Evolutionary conservation across 768 basidiomycete genomes (phyloP).

Genomic region (Suillus paluster): DNA sequence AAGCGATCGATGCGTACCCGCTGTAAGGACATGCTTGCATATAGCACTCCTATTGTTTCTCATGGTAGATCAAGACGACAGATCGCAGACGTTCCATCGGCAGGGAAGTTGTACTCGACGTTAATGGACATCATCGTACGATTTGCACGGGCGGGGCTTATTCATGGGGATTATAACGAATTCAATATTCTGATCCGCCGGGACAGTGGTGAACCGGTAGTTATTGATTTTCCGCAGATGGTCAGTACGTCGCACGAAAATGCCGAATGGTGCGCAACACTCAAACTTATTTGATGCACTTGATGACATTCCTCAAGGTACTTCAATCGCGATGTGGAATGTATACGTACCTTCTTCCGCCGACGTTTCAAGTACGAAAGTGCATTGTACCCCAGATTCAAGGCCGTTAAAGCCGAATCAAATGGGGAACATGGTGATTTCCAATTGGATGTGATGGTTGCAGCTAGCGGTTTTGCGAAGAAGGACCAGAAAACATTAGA

Average conservation of each 20-base stretch:
- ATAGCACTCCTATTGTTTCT: neutral
- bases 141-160: slow-evolving; percentile 91
- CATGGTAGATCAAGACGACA: slow-evolving; percentile 65
- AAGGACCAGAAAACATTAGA: slow-evolving; percentile 83
- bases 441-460: slow-evolving; percentile 86
- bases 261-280: slow-evolving; percentile 81
- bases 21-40: slow-evolving; percentile 58
- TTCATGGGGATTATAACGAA: slow-evolving; percentile 99
- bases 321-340: slow-evolving; percentile 98
- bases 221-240: slow-evolving; percentile 99
- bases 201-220: slow-evolving; percentile 74
- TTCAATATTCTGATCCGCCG: slow-evolving; percentile 96
- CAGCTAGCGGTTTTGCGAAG: slow-evolving; percentile 91
- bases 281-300: slow-evolving; percentile 16
- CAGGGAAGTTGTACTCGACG: slow-evolving; percentile 87
- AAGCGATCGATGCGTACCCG: slow-evolving; percentile 92
- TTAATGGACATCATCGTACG: slow-evolving; percentile 97
- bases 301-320: slow-evolving; percentile 63
- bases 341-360: slow-evolving; percentile 91
- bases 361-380: slow-evolving; percentile 94
- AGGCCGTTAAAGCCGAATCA: slow-evolving; percentile 37
- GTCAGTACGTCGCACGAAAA: slow-evolving; percentile 96
- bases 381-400: slow-evolving; percentile 84
- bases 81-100: slow-evolving; percentile 79
- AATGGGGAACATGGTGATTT: slow-evolving; percentile 55